Percentiles rank a stretch among this genome's conserved stretches.
These are phyloP conservation scores for Picea abies DNA, from an alignment of 83 land plant genomes.

Conservation along the genomic window DNA sequence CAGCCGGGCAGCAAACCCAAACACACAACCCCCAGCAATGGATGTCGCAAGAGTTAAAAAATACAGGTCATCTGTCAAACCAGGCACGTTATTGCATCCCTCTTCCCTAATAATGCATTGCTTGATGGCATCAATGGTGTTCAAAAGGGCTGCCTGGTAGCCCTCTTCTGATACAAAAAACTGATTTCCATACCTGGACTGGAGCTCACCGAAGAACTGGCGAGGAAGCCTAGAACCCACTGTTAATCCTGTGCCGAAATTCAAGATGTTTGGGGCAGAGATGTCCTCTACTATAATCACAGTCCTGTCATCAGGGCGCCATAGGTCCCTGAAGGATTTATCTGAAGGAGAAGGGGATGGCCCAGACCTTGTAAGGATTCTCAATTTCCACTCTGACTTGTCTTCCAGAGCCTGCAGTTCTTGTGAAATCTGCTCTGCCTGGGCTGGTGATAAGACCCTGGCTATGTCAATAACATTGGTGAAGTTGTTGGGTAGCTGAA, in stretches of 20 bases:
- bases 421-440: not conserved
- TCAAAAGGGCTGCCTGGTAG: conserved; percentile 21
- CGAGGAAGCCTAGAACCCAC: conserved; percentile 26
- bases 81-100: conserved; percentile 29
- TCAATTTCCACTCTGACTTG: conserved; percentile 20
- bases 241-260: conserved; percentile 19
- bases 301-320: conserved; percentile 37
- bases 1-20: conserved; percentile 32
- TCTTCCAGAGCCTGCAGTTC: conserved; percentile 22
- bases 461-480: conserved; percentile 16
- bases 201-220: conserved; percentile 33
- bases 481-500: not conserved
- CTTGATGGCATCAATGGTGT: conserved; percentile 19
- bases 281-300: conserved; percentile 28
- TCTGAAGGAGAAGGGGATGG: conserved; percentile 12
- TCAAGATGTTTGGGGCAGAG: conserved; percentile 28
- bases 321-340: conserved; percentile 17
- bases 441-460: conserved; percentile 8
- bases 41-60: conserved; percentile 30
- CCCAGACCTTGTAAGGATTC: conserved; percentile 25
- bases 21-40: conserved; percentile 33
- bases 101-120: conserved; percentile 20
- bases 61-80: conserved; percentile 31
- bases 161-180: conserved; percentile 33
- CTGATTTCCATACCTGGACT: conserved; percentile 38